Evolutionary conservation across 768 basidiomycete genomes (phyloP), one percentile per base, ranked within the genome.

Genomic region (Lentinula raphanica): DNA sequence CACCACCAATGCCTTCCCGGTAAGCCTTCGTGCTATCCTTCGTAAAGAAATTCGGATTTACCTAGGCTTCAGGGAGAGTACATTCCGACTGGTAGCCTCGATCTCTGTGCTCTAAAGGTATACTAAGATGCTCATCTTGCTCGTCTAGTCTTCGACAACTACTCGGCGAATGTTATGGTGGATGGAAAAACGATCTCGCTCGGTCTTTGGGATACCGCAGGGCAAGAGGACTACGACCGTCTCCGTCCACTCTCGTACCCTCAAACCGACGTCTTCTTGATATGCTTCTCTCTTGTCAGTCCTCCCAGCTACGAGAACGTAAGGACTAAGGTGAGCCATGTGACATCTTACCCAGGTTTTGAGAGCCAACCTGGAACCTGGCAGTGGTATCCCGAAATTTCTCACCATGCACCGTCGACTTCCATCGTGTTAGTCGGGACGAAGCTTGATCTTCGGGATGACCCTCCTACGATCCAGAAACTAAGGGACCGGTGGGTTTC

Each of bases 171-270:
- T 74, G 95, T 99, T 56, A 94, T 98, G 88, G 97, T 99, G 48
- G 97, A 99, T 67, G 93, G 94, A 65, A 95, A 96, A 80, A 97
- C 97, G 54, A 95, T 98, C 68, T 97, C 94, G 60, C 86, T 98
- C 58, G 96, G 96, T 50, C 79, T 99, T 58, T 99, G 97, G 97
- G 97, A 99, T 82, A 99, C 97, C n/a, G 97, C 97, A 35, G 97
- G 97, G 64, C 97, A 99, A 76, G 97, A 99, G 74, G 96, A 99
- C 78, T 99, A 96, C 71, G 94, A 96, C 76, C 89, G 97, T 44
- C 89, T 99, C 65, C 88, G 97, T 65, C 97, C 97, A 53, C 83
- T 99, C 66, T 96, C 93, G 62, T 99, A 99, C 76, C 97, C 97
- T 25, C 97, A 98, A 76, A 98, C 97, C 42, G 96, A 99, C 72